Conservation (phyloP, 2,329 filamentous ascomycete genomes). For the Immersiporthe knoxdaviesiana region DNA sequence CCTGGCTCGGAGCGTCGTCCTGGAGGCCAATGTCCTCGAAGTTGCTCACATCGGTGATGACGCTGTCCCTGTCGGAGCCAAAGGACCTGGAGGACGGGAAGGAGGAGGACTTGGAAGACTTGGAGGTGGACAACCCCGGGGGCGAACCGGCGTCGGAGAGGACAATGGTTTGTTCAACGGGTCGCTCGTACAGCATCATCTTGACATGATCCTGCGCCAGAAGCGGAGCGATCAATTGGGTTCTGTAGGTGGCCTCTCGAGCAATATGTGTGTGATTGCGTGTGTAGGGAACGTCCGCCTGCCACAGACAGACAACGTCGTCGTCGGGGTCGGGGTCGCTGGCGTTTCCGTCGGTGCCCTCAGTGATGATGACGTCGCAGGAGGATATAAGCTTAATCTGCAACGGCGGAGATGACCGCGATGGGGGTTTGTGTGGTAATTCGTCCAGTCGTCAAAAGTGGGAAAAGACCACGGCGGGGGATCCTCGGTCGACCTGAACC, state of each 20-base stretch:
- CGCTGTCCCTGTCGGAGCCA: conserved; percentile 70
- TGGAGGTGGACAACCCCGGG: conserved; percentile 78
- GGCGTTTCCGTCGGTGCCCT: neutral
- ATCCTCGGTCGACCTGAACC: neutral
- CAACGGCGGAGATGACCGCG: neutral
- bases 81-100: conserved; percentile 69
- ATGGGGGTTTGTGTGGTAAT: neutral
- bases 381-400: conserved; percentile 2
- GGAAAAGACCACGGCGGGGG: neutral
- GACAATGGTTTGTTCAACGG: conserved; percentile 44
- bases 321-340: neutral
- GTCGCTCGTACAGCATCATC: conserved; percentile 47
- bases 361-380: conserved; percentile 1
- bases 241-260: neutral
- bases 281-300: neutral
- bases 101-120: conserved; percentile 89
- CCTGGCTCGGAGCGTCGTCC: conserved; percentile 51
- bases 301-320: neutral
- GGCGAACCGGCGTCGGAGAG: conserved; percentile 64
- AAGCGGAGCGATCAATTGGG: neutral
- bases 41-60: conserved; percentile 74
- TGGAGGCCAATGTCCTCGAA: conserved; percentile 94
- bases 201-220: conserved; percentile 29
- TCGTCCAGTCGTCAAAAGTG: neutral
- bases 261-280: neutral